Evolutionary conservation across 352 stramenopile species (phyloP), one percentile per base, ranked within the genome.

Genomic region (Globisporangium perplexum): DNA sequence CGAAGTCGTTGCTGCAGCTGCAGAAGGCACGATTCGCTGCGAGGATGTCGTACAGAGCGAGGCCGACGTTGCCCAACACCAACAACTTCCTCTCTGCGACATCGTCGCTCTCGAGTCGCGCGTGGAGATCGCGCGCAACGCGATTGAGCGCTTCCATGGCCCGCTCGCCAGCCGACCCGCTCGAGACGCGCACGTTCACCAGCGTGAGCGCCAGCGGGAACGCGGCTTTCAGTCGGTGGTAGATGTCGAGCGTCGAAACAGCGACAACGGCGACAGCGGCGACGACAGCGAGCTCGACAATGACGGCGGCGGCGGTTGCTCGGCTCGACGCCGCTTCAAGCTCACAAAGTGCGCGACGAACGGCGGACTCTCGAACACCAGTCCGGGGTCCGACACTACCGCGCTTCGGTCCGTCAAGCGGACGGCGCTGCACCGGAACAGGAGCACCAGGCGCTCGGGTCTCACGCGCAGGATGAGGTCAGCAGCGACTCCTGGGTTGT

Each of bases 1-100:
- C 28, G 10, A 31, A 1, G 23, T 18, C 18, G 18, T 24, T 2
- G 55, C 66, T 14, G 60, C 39, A 4, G 66, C 65, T n/a, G n/a
- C n/a, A n/a, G n/a, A n/a, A n/a, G n/a, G n/a, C 0, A 64, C 42
- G 0, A 60, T 52, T 33, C 60, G 65, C 20, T 6, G 54, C 53
- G 2, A 67, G 47, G 14, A 78, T 54, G 12, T 87, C 76, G 36
- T 83, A 68, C 0, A 70, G 77, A 1, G 72, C 62, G 41, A 90
- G 62, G 51, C 88, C 88, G 53, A 90, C 87, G 55, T 88, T 77
- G 23, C 77, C 79, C 6, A 90, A 49, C 14, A 88, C 61, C 15
- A 88, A 44, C 5, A 86, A 56, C 23, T 74, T 76, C 6, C 47
- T 20, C 44, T 50, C 20, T 15, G 30, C 44, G 17, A 17, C 24